Evolutionary conservation across 176 grass and related monocot species (phyloP).

Genomic region (Aegilops speltoides): DNA sequence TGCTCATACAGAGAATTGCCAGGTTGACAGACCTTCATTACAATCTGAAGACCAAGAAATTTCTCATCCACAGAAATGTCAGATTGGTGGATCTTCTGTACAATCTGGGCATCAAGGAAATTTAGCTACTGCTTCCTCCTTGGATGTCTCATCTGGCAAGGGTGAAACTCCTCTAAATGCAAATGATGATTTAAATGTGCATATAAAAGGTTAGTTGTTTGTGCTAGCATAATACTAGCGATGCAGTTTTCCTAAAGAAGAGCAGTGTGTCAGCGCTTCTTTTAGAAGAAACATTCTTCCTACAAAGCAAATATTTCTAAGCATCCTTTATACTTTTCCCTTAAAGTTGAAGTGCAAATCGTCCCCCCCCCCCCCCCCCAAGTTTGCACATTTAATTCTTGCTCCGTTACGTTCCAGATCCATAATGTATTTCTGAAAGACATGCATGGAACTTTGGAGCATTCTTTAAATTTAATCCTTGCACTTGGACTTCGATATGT

Average conservation of each 20-base stretch:
- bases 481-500: background rate
- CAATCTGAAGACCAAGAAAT: conserved; percentile 23
- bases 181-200: conserved; percentile 22
- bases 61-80: conserved; percentile 18
- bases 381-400: background rate
- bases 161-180: conserved; percentile 12
- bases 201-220: conserved; percentile 50
- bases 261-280: background rate
- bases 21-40: conserved; percentile 8
- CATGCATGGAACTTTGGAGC: background rate
- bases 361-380: background rate
- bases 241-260: background rate
- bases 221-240: background rate
- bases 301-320: background rate
- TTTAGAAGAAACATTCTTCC: conserved; percentile 5
- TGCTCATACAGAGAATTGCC: conserved; percentile 10
- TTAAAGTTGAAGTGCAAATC: background rate
- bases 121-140: conserved; percentile 11
- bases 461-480: conserved; percentile 2
- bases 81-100: conserved; percentile 15
- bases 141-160: conserved; percentile 13
- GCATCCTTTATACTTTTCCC: background rate
- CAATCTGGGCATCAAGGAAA: conserved; percentile 22
- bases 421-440: background rate
- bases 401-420: background rate